Conservation (phyloP, 2,329 filamentous ascomycete genomes). For the Penicillium olsonii region DNA sequence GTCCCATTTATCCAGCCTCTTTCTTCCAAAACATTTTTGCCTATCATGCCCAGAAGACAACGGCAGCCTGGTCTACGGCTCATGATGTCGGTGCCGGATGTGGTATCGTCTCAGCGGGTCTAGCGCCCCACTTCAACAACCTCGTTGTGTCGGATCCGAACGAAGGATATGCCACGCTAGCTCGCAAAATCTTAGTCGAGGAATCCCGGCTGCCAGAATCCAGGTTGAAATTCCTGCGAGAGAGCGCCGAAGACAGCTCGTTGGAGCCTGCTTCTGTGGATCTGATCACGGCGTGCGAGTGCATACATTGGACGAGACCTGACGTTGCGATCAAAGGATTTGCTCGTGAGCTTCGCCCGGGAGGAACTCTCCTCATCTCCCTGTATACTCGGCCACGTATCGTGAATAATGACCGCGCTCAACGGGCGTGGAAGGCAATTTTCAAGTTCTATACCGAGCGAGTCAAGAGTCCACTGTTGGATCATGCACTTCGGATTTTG, state of each 20-base stretch:
- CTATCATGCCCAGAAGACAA: conserved; percentile 2
- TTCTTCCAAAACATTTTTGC: conserved; percentile 4
- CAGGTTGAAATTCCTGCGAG: conserved; percentile 1
- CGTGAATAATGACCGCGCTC: conserved; percentile 4
- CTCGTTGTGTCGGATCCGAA: conserved; percentile 7
- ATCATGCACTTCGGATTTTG: conserved; percentile 6
- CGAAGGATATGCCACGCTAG: conserved; percentile 5
- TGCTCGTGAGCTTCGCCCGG: neutral
- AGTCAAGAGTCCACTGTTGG: conserved; percentile 2
- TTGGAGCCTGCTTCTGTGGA: neutral
- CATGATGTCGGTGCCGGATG: conserved; percentile 9
- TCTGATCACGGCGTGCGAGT: conserved; percentile 7
- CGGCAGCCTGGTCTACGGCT: neutral
- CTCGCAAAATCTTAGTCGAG: conserved; percentile 1
- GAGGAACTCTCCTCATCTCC: conserved; percentile 4
- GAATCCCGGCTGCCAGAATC: neutral
- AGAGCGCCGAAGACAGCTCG: conserved; percentile 4
- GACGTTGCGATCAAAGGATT: conserved; percentile 3
- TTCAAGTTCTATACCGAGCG: neutral
- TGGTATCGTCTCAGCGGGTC: conserved; percentile 4
- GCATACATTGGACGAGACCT: conserved; percentile 7
- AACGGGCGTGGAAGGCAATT: conserved; percentile 1
- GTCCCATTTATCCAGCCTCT: conserved; percentile 6
- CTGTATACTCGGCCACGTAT: conserved; percentile 8
- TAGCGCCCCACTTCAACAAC: conserved; percentile 1